Conservation (phyloP, 768 basidiomycete genomes). For the Saitozyma podzolica region DNA sequence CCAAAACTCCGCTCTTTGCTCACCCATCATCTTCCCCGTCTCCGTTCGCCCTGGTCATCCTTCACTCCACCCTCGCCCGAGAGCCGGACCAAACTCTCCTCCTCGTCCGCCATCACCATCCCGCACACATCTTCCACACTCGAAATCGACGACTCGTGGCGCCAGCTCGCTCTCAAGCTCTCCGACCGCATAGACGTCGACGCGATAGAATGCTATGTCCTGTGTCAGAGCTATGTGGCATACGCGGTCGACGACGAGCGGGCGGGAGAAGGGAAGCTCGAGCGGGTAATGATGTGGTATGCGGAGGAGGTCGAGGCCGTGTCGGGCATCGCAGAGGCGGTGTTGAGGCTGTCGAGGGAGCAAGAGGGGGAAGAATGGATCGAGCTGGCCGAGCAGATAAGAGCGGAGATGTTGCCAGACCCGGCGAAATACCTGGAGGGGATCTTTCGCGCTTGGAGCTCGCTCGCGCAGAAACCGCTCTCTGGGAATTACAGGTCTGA, state of each 20-base stretch:
- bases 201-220: conserved; percentile 71
- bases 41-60: conserved; percentile 54
- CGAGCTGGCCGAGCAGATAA: conserved; percentile 20
- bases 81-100: conserved; percentile 9
- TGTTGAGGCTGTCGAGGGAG: conserved; percentile 65
- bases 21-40: conserved; percentile 20
- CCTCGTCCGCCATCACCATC: conserved; percentile 66
- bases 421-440: conserved; percentile 64
- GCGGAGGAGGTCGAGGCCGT: conserved; percentile 74
- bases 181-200: conserved; percentile 74
- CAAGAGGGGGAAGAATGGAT: conserved; percentile 56
- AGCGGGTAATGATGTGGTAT: conserved; percentile 74
- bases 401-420: conserved; percentile 64
- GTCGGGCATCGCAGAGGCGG: conserved; percentile 68
- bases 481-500: conserved; percentile 17
- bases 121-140: conserved; percentile 63
- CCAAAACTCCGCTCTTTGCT: conserved; percentile 26
- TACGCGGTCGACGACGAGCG: conserved; percentile 58
- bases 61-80: conserved; percentile 70
- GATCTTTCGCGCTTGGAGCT: conserved; percentile 64
- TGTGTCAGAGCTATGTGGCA: conserved; percentile 73
- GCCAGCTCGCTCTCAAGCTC: conserved; percentile 69
- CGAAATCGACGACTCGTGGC: conserved; percentile 68
- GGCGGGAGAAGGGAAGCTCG: conserved; percentile 55
- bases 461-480: conserved; percentile 52